phyloP scores from a whole-genome alignment of 257 asterid genomes.

The Solanum infundibuliforme region DNA sequence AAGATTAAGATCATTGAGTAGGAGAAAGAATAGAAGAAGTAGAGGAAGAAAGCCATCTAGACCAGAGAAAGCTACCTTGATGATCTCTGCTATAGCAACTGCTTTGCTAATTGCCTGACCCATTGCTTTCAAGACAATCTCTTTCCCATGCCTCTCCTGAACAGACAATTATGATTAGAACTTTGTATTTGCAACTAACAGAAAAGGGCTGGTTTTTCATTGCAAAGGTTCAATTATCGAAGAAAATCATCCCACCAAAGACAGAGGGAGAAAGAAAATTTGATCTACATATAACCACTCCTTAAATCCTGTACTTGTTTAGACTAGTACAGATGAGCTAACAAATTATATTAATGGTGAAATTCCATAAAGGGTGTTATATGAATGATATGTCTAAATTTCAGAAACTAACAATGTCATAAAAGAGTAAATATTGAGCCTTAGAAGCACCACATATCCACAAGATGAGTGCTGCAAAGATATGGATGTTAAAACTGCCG shows the following conservation, averaged over 20 bases:
- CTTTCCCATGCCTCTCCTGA: slow-evolving; percentile 64
- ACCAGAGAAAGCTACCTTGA: slow-evolving; percentile 41
- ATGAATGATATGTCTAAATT: neutral
- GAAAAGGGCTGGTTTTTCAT: neutral
- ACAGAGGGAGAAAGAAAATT: neutral
- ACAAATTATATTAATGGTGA: neutral
- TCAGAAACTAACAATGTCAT: neutral
- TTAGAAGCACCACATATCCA: neutral
- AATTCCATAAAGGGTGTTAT: neutral
- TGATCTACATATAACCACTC: neutral
- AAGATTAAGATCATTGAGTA: neutral
- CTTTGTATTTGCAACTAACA: neutral
- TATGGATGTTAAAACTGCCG: neutral
- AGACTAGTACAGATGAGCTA: neutral
- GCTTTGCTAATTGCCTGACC: slow-evolving; percentile 89
- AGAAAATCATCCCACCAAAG: neutral
- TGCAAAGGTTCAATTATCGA: neutral
- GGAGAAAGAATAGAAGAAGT: neutral
- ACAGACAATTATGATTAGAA: neutral
- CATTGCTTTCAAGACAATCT: slow-evolving; percentile 91
- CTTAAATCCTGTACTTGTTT: neutral
- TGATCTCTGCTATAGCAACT: slow-evolving; percentile 69
- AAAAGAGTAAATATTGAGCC: neutral
- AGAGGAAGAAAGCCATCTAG: neutral
- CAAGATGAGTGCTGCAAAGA: neutral